phyloP scores from a whole-genome alignment of 1,284 basidiomycete genomes.

The Trichosporon asahii region DNA sequence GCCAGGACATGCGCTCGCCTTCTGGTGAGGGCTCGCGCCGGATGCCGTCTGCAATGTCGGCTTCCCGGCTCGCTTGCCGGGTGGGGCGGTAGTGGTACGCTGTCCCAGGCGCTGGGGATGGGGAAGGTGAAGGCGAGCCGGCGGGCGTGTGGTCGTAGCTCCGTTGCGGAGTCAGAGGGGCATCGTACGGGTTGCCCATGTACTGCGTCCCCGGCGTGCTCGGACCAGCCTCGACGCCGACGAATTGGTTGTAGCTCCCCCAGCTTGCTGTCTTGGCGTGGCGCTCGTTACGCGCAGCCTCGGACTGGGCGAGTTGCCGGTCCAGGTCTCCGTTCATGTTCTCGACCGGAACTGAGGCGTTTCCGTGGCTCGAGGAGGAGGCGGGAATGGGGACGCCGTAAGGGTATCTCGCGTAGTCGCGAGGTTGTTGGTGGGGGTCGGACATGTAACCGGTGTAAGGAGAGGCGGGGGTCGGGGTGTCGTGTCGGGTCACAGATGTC shows the following conservation, averaged over 20 bases:
- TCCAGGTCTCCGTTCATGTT: not conserved
- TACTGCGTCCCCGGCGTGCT: not conserved
- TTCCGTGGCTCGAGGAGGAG: not conserved
- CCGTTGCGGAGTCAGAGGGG: not conserved
- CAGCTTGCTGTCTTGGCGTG: not conserved
- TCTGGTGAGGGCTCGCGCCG: not conserved
- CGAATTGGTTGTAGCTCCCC: slow-evolving; percentile 8
- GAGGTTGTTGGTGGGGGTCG: not conserved
- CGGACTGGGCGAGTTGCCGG: not conserved
- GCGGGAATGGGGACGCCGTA: not conserved
- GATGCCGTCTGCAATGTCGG: not conserved
- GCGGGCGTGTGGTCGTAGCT: not conserved
- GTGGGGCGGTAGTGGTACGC: not conserved
- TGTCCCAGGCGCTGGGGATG: not conserved
- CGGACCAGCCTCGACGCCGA: not conserved
- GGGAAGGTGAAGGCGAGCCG: not conserved
- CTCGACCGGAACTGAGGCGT: not conserved
- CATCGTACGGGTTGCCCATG: not conserved
- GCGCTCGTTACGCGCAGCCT: not conserved
- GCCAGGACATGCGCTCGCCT: not conserved
- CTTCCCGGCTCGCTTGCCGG: not conserved
- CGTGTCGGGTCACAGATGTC: not conserved
- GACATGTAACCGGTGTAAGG: not conserved
- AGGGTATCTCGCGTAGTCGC: not conserved
- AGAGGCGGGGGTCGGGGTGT: not conserved